Evolutionary conservation across 2,329 filamentous ascomycete genomes (phyloP).

Genomic region (Trichophyton simii): DNA sequence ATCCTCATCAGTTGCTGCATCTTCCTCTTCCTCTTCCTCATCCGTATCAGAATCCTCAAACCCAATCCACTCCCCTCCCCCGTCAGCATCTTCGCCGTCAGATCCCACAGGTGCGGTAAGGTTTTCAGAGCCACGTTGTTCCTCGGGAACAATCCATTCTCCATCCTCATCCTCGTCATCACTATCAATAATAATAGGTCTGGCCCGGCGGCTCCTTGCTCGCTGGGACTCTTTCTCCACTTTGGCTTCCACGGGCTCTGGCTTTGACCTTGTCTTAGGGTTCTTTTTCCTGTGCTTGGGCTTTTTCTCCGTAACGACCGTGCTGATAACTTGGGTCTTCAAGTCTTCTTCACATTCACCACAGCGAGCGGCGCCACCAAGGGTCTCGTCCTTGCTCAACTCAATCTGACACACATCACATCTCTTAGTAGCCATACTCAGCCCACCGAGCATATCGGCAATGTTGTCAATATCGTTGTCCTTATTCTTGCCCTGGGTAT

Average conservation of each 20-base stretch:
- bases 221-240: constrained; percentile 14
- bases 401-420: constrained; percentile 73
- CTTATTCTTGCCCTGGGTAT: constrained; percentile 38
- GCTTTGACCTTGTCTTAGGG: constrained; percentile 28
- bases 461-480: constrained; percentile 65
- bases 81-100: constrained; percentile 81
- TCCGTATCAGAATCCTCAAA: constrained; percentile 54
- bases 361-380: constrained; percentile 48
- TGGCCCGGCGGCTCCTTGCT: constrained; percentile 25
- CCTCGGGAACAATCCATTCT: constrained; percentile 66
- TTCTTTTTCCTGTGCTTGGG: constrained; percentile 27
- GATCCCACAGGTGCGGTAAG: constrained; percentile 68
- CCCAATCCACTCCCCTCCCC: constrained; percentile 65
- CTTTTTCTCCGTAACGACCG: constrained; percentile 34
- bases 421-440: constrained; percentile 63
- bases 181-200: constrained; percentile 39
- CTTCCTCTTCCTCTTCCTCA: constrained; percentile 18
- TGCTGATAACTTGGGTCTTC: constrained; percentile 39
- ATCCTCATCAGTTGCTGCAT: constrained; percentile 23
- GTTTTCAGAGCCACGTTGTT: constrained; percentile 47
- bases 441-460: constrained; percentile 71
- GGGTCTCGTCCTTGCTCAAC: constrained; percentile 46
- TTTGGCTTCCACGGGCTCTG: constrained; percentile 20
- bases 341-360: constrained; percentile 64
- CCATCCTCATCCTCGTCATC: constrained; percentile 53